Percentiles rank a stretch among this genome's conserved stretches.
These are phyloP conservation scores for Centella asiatica DNA, from an alignment of 129 eudicot genomes.

Conservation along the genomic window DNA sequence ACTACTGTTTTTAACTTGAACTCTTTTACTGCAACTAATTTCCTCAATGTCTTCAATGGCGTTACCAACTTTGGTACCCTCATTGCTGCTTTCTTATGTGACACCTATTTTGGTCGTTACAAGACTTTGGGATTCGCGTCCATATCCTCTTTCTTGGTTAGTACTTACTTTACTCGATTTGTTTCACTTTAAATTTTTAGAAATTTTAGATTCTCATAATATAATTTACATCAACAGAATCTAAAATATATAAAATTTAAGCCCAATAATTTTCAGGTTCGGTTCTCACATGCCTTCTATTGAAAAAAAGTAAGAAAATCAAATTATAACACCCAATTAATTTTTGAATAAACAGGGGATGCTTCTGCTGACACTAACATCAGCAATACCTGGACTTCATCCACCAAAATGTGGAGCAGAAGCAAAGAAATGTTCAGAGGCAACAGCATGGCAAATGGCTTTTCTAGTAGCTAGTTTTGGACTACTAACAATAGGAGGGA, in stretches of 20 bases:
- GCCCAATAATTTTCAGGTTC: no score
- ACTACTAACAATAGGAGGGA: not conserved
- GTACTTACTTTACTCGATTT: not conserved
- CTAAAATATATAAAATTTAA: no score
- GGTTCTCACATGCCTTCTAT: no score
- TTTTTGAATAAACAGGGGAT: conserved; percentile 4
- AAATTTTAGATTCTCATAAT: no score
- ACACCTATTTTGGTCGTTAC: conserved; percentile 18
- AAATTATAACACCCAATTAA: no score
- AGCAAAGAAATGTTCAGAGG: not conserved
- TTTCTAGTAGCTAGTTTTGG: not conserved
- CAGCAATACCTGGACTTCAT: not conserved
- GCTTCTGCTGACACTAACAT: conserved; percentile 6
- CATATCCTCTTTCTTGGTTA: conserved; percentile 10
- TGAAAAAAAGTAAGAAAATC: no score
- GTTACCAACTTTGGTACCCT: conserved; percentile 9
- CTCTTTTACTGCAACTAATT: conserved; percentile 8
- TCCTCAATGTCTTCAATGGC: conserved; percentile 16
- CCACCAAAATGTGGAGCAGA: not conserved
- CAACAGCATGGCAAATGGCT: conserved; percentile 8
- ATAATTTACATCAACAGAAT: no score
- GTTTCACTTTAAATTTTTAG: not conserved
- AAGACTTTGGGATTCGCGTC: conserved; percentile 15
- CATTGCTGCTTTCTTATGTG: conserved; percentile 3
- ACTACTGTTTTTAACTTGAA: conserved; percentile 17